Conservation (phyloP, 768 basidiomycete genomes). For the Rossbeevera mucosa region DNA sequence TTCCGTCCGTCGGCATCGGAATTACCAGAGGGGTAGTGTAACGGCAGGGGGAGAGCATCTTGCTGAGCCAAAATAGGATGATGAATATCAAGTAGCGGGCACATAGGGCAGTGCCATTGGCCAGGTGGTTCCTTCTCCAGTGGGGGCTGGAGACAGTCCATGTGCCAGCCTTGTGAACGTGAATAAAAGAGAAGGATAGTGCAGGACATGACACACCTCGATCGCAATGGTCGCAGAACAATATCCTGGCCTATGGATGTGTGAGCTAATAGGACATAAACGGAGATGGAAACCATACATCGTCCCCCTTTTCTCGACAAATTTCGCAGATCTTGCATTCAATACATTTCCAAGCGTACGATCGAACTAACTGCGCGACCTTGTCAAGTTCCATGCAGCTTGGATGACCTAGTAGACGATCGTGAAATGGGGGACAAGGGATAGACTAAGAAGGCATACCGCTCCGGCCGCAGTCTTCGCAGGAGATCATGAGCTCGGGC, state of each 20-base stretch:
- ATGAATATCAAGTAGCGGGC: constrained; percentile 36
- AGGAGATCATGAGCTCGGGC: constrained; percentile 71
- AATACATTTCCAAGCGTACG: constrained; percentile 82
- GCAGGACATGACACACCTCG: constrained; percentile 48
- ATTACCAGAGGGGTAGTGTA: constrained; percentile 13
- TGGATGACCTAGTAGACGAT: constrained; percentile 61
- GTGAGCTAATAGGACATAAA: constrained; percentile 19
- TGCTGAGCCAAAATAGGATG: constrained; percentile 22
- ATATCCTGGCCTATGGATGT: constrained; percentile 56
- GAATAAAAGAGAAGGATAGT: constrained; percentile 3
- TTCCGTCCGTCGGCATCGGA: constrained; percentile 28
- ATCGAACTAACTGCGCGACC: constrained; percentile 56
- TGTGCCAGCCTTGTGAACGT: constrained; percentile 65
- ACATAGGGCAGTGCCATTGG: constrained; percentile 70
- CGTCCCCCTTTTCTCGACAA: constrained; percentile 80
- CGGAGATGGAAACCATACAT: constrained; percentile 52
- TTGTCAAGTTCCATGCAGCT: constrained; percentile 68
- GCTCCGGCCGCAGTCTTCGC: constrained; percentile 77
- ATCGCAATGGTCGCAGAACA: constrained; percentile 95
- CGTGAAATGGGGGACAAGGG: background rate
- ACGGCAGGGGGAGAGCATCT: constrained; percentile 41
- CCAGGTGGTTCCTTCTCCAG: constrained; percentile 69
- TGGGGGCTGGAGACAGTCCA: constrained; percentile 73
- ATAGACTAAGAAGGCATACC: constrained; percentile 43
- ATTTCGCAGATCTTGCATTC: constrained; percentile 93